Conservation (phyloP, 129 eudicot species). For the Rutidosis leptorrhynchoides region DNA sequence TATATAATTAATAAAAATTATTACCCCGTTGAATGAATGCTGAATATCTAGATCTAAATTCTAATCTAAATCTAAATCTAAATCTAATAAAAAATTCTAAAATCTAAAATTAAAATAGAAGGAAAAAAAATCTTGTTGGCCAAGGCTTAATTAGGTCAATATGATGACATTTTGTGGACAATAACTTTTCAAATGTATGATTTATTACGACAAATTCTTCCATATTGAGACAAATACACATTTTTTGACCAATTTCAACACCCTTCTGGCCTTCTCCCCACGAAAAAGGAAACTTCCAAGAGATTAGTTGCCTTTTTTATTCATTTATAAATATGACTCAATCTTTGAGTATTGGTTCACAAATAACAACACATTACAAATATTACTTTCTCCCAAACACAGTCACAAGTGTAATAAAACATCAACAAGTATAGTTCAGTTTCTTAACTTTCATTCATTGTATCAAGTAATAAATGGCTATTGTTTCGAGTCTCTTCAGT, state of each 20-base stretch:
- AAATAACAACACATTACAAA: neutral
- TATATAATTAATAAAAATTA: too few species aligned
- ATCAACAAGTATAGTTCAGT: neutral
- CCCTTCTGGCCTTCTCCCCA: neutral
- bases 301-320: neutral
- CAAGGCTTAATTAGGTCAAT: neutral
- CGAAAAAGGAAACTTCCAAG: neutral
- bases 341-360: neutral
- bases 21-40: too few species aligned
- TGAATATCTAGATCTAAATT: too few species aligned
- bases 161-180: neutral
- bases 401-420: neutral
- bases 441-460: neutral
- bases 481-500: slow-evolving; percentile 1
- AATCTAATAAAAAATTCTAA: too few species aligned
- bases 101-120: too few species aligned
- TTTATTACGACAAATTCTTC: neutral
- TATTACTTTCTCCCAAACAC: neutral
- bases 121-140: neutral
- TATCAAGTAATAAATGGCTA: slow-evolving; percentile 13
- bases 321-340: neutral
- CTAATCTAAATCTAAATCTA: too few species aligned
- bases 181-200: neutral
- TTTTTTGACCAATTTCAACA: neutral
- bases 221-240: neutral